Evolutionary conservation across 805 yeast genomes (phyloP).

Genomic region (Saccharomycopsis sp.): DNA sequence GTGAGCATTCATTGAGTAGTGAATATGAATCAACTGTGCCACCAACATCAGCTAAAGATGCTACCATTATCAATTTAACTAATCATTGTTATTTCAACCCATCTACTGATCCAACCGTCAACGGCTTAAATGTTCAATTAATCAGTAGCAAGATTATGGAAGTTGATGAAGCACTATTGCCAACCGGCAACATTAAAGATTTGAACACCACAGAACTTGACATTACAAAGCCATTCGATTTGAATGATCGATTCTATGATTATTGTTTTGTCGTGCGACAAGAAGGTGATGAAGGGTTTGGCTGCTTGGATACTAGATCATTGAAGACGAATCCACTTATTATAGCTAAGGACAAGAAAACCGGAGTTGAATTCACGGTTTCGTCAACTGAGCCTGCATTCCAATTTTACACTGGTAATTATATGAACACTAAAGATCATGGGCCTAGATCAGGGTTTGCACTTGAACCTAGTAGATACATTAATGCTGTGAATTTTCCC

Average conservation of each 20-base stretch:
- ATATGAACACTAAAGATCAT: conserved; percentile 31
- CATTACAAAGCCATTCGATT: conserved; percentile 23
- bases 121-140: conserved; percentile 34
- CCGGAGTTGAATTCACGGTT: conserved; percentile 36
- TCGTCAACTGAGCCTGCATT: conserved; percentile 58
- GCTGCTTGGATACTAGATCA: conserved; percentile 42
- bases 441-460: conserved; percentile 47
- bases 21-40: conserved; percentile 36
- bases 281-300: conserved; percentile 24
- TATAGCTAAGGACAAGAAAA: conserved; percentile 39
- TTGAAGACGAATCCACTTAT: conserved; percentile 31
- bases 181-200: conserved; percentile 39
- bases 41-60: conserved; percentile 25
- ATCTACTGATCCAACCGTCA: conserved; percentile 28
- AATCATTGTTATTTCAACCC: conserved; percentile 60
- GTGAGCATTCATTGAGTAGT: conserved; percentile 33
- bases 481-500: conserved; percentile 43
- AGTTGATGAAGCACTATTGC: conserved; percentile 34
- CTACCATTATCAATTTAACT: conserved; percentile 50
- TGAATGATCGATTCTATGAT: conserved; percentile 35
- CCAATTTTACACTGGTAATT: conserved; percentile 60
- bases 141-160: conserved; percentile 36
- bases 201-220: conserved; percentile 23
- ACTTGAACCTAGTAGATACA: conserved; percentile 53
- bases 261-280: conserved; percentile 38